Evolutionary conservation across 441 rosid genomes (phyloP).

Genomic region (Pelargonium fulgidum): DNA sequence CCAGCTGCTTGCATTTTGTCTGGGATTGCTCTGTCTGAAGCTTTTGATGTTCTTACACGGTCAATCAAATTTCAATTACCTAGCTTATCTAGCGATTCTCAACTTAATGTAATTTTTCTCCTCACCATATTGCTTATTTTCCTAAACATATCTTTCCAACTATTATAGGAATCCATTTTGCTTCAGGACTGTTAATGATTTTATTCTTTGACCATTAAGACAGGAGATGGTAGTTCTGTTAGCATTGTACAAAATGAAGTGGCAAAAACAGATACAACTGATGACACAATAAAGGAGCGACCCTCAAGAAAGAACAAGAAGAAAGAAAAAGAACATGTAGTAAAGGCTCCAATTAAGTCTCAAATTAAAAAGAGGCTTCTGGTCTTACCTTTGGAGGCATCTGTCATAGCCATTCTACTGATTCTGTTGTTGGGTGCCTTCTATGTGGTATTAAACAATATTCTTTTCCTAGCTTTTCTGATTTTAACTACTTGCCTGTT

Average conservation of each 20-base stretch:
- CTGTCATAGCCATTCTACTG: slow-evolving; percentile 67
- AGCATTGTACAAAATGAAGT: slow-evolving; percentile 39
- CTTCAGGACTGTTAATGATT: slow-evolving; percentile 19
- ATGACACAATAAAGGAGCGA: slow-evolving; percentile 49
- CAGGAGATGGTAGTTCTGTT: slow-evolving; percentile 47
- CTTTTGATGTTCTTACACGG: slow-evolving; percentile 76
- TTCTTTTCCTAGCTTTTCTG: slow-evolving; percentile 9
- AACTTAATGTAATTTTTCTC: slow-evolving; percentile 46
- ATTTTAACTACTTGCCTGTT: slow-evolving; percentile 11
- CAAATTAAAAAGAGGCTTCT: slow-evolving; percentile 59
- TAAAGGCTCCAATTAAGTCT: slow-evolving; percentile 44
- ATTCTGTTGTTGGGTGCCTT: slow-evolving; percentile 87
- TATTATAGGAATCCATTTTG: slow-evolving; percentile 15
- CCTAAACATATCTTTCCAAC: slow-evolving; percentile 14
- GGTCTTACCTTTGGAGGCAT: slow-evolving; percentile 77
- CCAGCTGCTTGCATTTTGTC: slow-evolving; percentile 99
- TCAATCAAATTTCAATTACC: slow-evolving; percentile 89
- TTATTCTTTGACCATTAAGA: slow-evolving; percentile 41
- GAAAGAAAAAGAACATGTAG: slow-evolving; percentile 67
- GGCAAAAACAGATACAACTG: slow-evolving; percentile 45
- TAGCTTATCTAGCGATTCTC: slow-evolving; percentile 33
- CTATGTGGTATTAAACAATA: slow-evolving; percentile 71
- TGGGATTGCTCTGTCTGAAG: slow-evolving; percentile 97
- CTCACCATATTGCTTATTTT: slow-evolving; percentile 7
- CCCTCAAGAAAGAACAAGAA: slow-evolving; percentile 72